phyloP scores from a whole-genome alignment of 345 rosid species.

The Odontarrhena argentea region DNA sequence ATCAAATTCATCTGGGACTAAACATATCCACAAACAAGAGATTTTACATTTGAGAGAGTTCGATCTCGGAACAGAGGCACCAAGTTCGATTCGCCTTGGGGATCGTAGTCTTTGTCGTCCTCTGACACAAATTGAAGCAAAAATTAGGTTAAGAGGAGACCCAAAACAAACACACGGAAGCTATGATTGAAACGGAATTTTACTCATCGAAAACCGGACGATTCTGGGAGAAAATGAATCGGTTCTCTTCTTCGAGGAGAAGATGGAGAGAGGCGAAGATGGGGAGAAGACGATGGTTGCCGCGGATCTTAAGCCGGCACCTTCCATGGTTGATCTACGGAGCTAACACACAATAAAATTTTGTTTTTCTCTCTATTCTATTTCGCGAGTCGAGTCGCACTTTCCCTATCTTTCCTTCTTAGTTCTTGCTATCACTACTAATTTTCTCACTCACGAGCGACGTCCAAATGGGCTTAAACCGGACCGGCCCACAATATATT shows the following conservation, averaged over 20 bases:
- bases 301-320: slow-evolving; percentile 52
- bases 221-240: slow-evolving; percentile 41
- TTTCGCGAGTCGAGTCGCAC: no score
- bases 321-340: slow-evolving; percentile 56
- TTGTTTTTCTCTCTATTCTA: not conserved
- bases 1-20: not conserved
- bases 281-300: slow-evolving; percentile 58
- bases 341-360: slow-evolving; percentile 19
- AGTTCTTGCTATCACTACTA: no score
- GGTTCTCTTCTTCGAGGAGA: slow-evolving; percentile 54
- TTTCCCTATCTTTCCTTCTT: no score
- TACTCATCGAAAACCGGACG: slow-evolving; percentile 67
- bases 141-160: not conserved
- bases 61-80: slow-evolving; percentile 62
- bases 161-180: not conserved
- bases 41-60: slow-evolving; percentile 59
- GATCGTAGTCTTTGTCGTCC: slow-evolving; percentile 57
- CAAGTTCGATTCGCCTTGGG: slow-evolving; percentile 56
- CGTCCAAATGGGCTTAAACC: no score
- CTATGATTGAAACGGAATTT: not conserved
- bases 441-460: no score
- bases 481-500: no score
- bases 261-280: slow-evolving; percentile 54
- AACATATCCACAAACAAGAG: not conserved
- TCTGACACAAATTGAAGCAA: slow-evolving; percentile 36